Evolutionary conservation across 2,329 filamentous ascomycete species (phyloP).

Genomic region (Cordyceps militaris): DNA sequence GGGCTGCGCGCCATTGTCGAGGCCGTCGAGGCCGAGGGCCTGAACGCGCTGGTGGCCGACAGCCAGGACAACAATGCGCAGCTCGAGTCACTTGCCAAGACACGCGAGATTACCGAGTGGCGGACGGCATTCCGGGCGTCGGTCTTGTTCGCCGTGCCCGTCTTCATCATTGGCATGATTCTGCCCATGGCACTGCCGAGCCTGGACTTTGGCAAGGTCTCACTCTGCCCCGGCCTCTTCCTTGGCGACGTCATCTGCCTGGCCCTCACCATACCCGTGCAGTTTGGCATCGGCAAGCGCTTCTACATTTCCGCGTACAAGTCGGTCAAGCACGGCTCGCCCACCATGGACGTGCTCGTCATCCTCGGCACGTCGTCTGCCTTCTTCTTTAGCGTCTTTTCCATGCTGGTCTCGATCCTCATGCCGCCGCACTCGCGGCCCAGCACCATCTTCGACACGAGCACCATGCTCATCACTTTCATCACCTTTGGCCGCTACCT

Average conservation of each 20-base stretch:
- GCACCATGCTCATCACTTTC: slow-evolving; percentile 96
- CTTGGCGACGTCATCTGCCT: slow-evolving; percentile 84
- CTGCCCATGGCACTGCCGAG: slow-evolving; percentile 75
- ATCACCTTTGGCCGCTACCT: slow-evolving; percentile 85
- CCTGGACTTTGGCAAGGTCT: slow-evolving; percentile 68
- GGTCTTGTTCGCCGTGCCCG: slow-evolving; percentile 74
- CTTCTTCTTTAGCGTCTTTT: slow-evolving; percentile 88
- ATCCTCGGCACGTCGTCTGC: slow-evolving; percentile 89
- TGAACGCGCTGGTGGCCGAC: slow-evolving; percentile 84
- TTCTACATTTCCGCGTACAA: slow-evolving; percentile 95
- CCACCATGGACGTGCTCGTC: slow-evolving; percentile 96
- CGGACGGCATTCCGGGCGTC: slow-evolving; percentile 72
- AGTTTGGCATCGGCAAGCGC: slow-evolving; percentile 91
- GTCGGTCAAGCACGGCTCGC: slow-evolving; percentile 80
- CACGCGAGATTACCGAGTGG: slow-evolving; percentile 94
- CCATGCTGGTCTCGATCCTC: slow-evolving; percentile 76
- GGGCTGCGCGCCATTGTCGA: slow-evolving; percentile 81
- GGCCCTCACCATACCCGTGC: slow-evolving; percentile 78
- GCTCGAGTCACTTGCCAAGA: slow-evolving; percentile 91
- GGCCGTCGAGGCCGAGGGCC: slow-evolving; percentile 70
- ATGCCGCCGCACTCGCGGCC: slow-evolving; percentile 72
- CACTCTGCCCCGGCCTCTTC: slow-evolving; percentile 68
- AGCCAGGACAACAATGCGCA: slow-evolving; percentile 95
- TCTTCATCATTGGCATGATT: slow-evolving; percentile 89
- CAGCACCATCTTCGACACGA: slow-evolving; percentile 91